Evolutionary conservation across 106 monocot genomes (phyloP).

Genomic region (Narthecium ossifragum): DNA sequence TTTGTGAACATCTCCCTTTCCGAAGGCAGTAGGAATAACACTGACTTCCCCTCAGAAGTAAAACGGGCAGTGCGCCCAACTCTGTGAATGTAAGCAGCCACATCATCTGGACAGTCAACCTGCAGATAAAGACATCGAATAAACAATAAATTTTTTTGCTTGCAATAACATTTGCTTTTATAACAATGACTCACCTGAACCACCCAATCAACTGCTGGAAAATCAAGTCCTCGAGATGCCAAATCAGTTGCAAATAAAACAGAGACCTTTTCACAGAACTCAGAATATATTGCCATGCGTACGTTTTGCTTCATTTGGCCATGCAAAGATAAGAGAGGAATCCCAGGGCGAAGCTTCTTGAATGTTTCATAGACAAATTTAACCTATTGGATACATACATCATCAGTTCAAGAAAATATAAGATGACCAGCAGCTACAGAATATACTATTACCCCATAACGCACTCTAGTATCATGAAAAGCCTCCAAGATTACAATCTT

Average conservation of each 20-base stretch:
- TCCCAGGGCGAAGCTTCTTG: conserved; percentile 89
- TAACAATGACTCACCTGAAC: conserved; percentile 53
- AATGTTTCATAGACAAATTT: conserved; percentile 90
- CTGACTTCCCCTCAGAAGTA: conserved; percentile 64
- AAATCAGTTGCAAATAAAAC: conserved; percentile 93
- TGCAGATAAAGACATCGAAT: conserved; percentile 12
- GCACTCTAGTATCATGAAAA: too few relatives aligned
- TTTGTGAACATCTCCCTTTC: conserved; percentile 80
- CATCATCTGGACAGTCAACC: conserved; percentile 97
- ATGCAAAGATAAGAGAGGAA: conserved; percentile 85
- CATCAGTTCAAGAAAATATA: neutral
- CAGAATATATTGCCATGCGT: conserved; percentile 62
- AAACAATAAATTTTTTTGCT: neutral
- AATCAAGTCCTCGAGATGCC: conserved; percentile 85
- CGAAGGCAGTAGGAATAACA: conserved; percentile 74
- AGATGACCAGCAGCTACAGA: neutral
- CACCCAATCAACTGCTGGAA: conserved; percentile 92
- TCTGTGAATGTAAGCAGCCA: conserved; percentile 83
- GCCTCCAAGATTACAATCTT: too few relatives aligned
- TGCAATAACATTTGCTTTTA: neutral
- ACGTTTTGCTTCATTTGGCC: conserved; percentile 79
- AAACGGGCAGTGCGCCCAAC: conserved; percentile 98
- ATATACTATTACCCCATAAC: too few relatives aligned
- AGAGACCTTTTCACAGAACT: conserved; percentile 72
- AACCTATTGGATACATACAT: conserved; percentile 32